These are phyloP conservation scores for Bifiguratus adelaidae DNA, from an alignment of 192 early-diverging fungal genomes.

Conservation along the genomic window DNA sequence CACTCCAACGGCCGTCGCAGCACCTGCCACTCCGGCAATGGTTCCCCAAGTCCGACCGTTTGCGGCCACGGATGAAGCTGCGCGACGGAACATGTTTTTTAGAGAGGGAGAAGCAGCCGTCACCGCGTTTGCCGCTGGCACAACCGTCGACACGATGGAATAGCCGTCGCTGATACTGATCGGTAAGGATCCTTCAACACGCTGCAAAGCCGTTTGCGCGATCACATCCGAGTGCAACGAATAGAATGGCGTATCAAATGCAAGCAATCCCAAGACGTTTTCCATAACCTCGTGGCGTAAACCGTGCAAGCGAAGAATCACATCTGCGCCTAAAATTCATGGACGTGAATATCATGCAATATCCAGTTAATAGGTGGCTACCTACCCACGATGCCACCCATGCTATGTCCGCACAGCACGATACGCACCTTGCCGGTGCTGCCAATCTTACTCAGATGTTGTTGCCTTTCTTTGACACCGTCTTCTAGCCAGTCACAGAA, in stretches of 20 bases:
- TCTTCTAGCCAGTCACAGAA: slow-evolving; percentile 37
- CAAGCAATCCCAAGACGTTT: slow-evolving; percentile 33
- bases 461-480: slow-evolving; percentile 17
- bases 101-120: not conserved
- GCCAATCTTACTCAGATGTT: slow-evolving; percentile 1
- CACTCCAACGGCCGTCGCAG: slow-evolving; percentile 24
- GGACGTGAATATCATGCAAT: not conserved
- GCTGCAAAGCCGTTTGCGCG: slow-evolving; percentile 18
- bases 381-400: slow-evolving; percentile 53
- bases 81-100: not conserved
- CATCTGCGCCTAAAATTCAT: slow-evolving; percentile 29
- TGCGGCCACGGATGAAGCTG: not conserved
- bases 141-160: not conserved
- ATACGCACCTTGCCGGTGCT: slow-evolving; percentile 8
- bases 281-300: slow-evolving; percentile 1
- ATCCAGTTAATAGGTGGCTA: not conserved
- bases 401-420: slow-evolving; percentile 22
- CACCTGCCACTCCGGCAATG: slow-evolving; percentile 26
- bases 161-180: not conserved
- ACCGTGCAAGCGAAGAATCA: slow-evolving; percentile 19
- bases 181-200: slow-evolving; percentile 14
- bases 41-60: slow-evolving; percentile 24
- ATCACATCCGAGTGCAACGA: slow-evolving; percentile 29
- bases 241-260: slow-evolving; percentile 46
- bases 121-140: not conserved